Base-by-base conservation (phyloP, 768 basidiomycete species). In the Tylopilus sp. region DNA sequence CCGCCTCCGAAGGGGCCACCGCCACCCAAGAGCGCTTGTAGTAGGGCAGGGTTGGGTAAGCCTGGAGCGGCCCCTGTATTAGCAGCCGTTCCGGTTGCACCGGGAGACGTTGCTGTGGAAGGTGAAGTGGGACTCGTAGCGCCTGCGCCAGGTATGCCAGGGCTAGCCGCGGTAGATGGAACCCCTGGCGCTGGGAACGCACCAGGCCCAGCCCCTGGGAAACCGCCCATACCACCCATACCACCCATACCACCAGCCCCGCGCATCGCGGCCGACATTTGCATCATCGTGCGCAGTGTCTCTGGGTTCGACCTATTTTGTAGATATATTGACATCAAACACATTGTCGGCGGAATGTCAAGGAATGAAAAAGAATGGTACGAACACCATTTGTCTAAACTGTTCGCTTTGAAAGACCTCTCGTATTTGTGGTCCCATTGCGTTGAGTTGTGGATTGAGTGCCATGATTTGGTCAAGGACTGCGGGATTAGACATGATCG, bases 381-480 rank as follows among this genome's bases (percentile, higher is more conserved):
- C 83, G 41, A 58, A 88, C 86, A 92, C 76, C 81, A 92, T 81
- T 58, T 85, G 76, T 41, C 89, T 75, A 66, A 92, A 91, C 38
- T 78, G 75, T 28, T 85, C 83, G 64, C 83, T 87, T 65, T 87
- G 86, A 71, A 92, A 88, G 42, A 89, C 76, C 54, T 86, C 76
- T 21, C 93, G 78, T 17, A 92, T 81, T 63, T 91, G 89, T 0
- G 92, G 92, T 2, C 78, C 89, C 83, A 94, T 87, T 0, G 74
- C 67, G 26, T 81, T 72, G 61, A 89, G 74, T 60, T 92, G 84
- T 0, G 96, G 94, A 69, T 92, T 89, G 48, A 81, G 80, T 0
- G 85, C 80, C 58, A 96, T 86, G 61, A 95, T 75, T 69, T 94
- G 86, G 52, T 98, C 95, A 47, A 98, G 72, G 44, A 98, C 75